Conservation (phyloP, 2,329 filamentous ascomycete genomes). For the Neospermospora avenae region DNA sequence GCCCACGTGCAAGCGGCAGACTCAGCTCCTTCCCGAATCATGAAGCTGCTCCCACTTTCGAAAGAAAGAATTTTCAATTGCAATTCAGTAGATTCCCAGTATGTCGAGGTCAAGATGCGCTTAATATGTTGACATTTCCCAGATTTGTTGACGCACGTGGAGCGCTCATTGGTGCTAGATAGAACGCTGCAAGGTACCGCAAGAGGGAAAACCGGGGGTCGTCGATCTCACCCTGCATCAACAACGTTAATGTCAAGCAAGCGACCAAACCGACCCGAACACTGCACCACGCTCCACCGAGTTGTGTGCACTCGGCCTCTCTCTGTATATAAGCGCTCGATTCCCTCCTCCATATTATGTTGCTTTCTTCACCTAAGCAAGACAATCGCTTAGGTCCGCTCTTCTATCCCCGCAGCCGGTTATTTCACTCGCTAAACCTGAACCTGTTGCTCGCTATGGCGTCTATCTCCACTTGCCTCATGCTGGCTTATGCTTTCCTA, state of each 20-base stretch:
- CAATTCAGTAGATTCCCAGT: neutral
- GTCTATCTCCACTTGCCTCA: constrained; percentile 17
- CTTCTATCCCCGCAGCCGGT: neutral
- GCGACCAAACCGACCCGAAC: neutral
- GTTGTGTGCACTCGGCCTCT: neutral
- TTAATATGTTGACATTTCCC: neutral
- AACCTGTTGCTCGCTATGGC: constrained; percentile 10
- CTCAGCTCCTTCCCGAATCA: neutral
- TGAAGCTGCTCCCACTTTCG: neutral
- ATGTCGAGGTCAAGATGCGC: neutral
- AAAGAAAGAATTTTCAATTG: neutral
- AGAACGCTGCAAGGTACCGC: constrained; percentile 2
- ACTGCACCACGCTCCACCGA: neutral
- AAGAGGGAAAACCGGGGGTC: neutral
- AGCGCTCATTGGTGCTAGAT: neutral
- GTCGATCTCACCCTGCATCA: neutral
- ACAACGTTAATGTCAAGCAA: neutral
- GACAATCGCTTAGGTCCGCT: neutral
- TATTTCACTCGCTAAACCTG: constrained; percentile 1
- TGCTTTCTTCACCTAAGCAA: neutral
- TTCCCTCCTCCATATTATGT: neutral
- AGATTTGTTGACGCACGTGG: neutral
- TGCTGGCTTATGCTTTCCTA: constrained; percentile 14
- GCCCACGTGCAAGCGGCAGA: neutral
- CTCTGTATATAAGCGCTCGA: neutral